Base-by-base conservation (phyloP, 345 rosid genomes). In the Arabidopsis thaliana region DNA sequence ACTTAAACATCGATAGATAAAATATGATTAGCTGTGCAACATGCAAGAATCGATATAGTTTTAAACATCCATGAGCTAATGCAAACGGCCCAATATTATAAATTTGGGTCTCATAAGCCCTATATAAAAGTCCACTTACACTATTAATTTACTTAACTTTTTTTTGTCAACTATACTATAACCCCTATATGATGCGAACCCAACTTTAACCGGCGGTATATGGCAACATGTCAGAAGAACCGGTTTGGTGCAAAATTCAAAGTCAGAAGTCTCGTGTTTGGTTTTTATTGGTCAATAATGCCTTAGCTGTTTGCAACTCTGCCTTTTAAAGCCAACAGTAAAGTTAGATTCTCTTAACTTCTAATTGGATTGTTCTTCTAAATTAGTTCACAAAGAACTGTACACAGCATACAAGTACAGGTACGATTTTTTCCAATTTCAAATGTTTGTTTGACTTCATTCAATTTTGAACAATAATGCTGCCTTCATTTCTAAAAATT, bases 301-400 rank as follows among this genome's bases (percentile, higher is more conserved):
- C 72, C 72, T 28, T 37, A 56, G 80, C 72, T 56, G 76, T 70
- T 71, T 55, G 33, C 75, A 69, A 55, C 80, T 76, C 55, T 62
- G 14, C 72, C 72, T 56, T 38, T 71, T 6, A 37, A 22, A 77
- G 36, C 12, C 49, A 12, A 71, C 72, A 48, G 52, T 70, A 70
- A 77, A 77, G 71, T 46, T 77, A 63, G 75, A 71, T 76, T 69
- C 65, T 36, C 30, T 51, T 40, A 14, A 25, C n/a, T 52, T 52
- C 37, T 38, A 30, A 41, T 67, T 50, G 23, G 63, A 34, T 32
- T 32, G 34, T 66, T 67, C 45, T 65, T 48, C 9, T 6, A 57
- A 70, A 70, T 7, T 28, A 48, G 2, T 32, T 50, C 50, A 60
- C 4, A 60, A 9, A 3, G 30, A 10, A 72, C 41, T 34, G 45